Evolutionary conservation across 192 early-diverging fungal genomes (phyloP), one percentile per base, ranked within the genome.

Genomic region (Piromyces sp.): DNA sequence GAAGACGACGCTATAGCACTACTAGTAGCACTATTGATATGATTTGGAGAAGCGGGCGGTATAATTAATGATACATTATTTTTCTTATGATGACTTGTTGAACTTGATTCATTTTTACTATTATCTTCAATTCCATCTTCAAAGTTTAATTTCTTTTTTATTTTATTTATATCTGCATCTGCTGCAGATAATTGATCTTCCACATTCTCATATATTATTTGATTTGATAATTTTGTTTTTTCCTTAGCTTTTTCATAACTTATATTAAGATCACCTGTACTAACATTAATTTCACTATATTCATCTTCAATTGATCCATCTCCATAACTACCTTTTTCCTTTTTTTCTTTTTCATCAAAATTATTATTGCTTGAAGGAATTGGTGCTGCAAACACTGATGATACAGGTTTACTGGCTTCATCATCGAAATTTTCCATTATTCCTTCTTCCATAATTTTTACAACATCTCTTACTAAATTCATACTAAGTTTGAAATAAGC

Each of bases 401-500:
- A 94, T 5, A 99, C 93, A 28, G 97, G 96, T 85, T 96, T 94
- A 6, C 89, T 86, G 3, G 93, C 91, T 30, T 92, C 91, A 79
- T 94, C 93, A 81, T 95, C 93, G 84, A 93, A 95, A 1, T 90
- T 86, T 83, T 95, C 92, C 88, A 98, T 92, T 85, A 97, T 91
- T 36, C 94, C 95, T 79, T 94, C 94, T 81, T 98, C 96, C 87
- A 95, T 94, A 0, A 93, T 90, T 79, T 93, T 95, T 15, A 97
- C 95, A 82, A 95, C 93, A 83, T 94, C 95, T 14, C 93, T 88
- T 12, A 98, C 94, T 30, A 97, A 88, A 80, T 95, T 94, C 91
- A 95, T 96, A 5, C 93, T 95, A 0, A 96, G 87, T 83, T 95
- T 91, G 79, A 96, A 94, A 82, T 97, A 98, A 9, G 97, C 93